phyloP scores from a whole-genome alignment of 2,329 filamentous ascomycete species.

The Fusarium azukiicola region DNA sequence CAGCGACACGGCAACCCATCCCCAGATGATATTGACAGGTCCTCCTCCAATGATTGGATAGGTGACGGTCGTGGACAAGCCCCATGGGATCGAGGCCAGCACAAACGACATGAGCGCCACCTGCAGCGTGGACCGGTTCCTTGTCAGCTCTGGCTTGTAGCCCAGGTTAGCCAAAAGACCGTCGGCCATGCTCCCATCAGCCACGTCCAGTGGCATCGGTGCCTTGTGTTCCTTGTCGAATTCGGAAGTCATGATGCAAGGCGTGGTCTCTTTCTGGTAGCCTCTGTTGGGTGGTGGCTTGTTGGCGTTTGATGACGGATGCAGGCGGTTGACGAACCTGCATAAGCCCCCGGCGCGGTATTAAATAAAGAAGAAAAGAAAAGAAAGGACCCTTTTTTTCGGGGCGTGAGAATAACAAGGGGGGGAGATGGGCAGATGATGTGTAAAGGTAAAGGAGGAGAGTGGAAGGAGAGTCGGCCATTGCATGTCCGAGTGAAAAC shows the following conservation, averaged over 20 bases:
- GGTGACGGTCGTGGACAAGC: conserved; percentile 24
- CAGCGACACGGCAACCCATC: conserved; percentile 33
- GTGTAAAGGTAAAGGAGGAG: background rate
- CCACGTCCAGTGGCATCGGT: background rate
- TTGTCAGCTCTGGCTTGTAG: conserved; percentile 27
- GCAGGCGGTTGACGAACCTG: background rate
- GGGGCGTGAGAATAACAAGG: background rate
- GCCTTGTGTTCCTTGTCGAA: background rate
- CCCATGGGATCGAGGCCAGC: conserved; percentile 33
- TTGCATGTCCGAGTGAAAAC: background rate
- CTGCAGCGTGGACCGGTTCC: conserved; percentile 33
- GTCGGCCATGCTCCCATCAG: background rate
- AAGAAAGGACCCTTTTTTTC: background rate
- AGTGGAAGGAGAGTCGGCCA: background rate
- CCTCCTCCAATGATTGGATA: conserved; percentile 27
- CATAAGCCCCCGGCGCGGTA: background rate
- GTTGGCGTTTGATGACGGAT: background rate
- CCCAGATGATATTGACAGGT: conserved; percentile 36
- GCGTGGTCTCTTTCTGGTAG: background rate
- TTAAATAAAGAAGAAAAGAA: background rate
- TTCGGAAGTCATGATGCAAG: conserved; percentile 10
- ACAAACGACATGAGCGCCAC: conserved; percentile 39
- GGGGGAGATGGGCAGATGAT: background rate
- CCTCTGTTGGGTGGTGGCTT: background rate
- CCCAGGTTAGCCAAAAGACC: conserved; percentile 16